These are phyloP conservation scores for Cercospora sojina DNA, from an alignment of 2,329 filamentous ascomycete species.

Conservation along the genomic window DNA sequence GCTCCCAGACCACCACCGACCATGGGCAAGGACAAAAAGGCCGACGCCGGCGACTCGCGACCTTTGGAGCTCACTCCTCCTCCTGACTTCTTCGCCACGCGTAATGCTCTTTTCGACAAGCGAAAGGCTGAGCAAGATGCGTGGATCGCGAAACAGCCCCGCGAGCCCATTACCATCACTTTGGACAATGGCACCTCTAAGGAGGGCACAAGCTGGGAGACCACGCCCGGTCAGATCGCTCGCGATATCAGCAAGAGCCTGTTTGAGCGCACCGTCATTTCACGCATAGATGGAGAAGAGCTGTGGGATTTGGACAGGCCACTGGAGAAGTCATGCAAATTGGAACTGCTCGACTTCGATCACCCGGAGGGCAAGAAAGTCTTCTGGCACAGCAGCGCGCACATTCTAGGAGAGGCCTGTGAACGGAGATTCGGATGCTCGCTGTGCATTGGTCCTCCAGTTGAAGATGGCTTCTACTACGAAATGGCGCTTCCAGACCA, in stretches of 20 bases:
- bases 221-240: slow-evolving; percentile 76
- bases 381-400: slow-evolving; percentile 96
- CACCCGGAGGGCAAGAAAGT: slow-evolving; percentile 78
- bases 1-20: neutral
- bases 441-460: slow-evolving; percentile 89
- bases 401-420: slow-evolving; percentile 91
- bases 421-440: slow-evolving; percentile 89
- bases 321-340: slow-evolving; percentile 79
- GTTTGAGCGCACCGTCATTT: slow-evolving; percentile 82
- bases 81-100: slow-evolving; percentile 77
- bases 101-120: slow-evolving; percentile 83
- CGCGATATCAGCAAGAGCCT: slow-evolving; percentile 80
- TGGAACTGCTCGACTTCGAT: slow-evolving; percentile 83
- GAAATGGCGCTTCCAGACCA: slow-evolving; percentile 84
- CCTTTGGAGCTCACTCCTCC: slow-evolving; percentile 53
- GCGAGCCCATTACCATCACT: slow-evolving; percentile 71
- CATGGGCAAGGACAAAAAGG: slow-evolving; percentile 47
- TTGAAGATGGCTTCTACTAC: slow-evolving; percentile 93
- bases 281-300: slow-evolving; percentile 71
- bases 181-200: slow-evolving; percentile 70
- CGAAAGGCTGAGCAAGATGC: slow-evolving; percentile 81
- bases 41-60: slow-evolving; percentile 39
- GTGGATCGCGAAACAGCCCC: slow-evolving; percentile 68
- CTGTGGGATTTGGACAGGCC: slow-evolving; percentile 93
- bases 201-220: slow-evolving; percentile 83